Conservation (phyloP, 805 yeast species). For the Phaffomyces opuntiae region DNA sequence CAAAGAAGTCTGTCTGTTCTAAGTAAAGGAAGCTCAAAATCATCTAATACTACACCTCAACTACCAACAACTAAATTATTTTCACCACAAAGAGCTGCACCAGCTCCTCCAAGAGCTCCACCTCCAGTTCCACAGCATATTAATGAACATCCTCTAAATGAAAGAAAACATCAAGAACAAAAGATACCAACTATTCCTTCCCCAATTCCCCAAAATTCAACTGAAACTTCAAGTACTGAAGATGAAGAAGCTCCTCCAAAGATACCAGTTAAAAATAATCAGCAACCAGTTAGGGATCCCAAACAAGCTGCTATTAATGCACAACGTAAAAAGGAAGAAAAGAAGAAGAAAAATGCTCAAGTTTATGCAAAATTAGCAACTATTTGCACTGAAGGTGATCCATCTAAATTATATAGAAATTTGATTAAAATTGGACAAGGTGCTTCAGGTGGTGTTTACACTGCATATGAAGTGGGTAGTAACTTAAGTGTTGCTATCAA, state of each 20-base stretch:
- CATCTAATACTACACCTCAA: constrained; percentile 15
- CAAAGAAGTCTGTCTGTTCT: constrained; percentile 15
- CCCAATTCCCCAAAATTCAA: not conserved
- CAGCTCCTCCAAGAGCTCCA: constrained; percentile 23
- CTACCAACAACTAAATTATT: constrained; percentile 8
- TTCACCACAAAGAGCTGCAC: constrained; percentile 21
- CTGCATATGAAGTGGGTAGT: constrained; percentile 61
- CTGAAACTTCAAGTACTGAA: not conserved
- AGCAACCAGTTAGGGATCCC: constrained; percentile 41
- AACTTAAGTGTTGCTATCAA: constrained; percentile 79
- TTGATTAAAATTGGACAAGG: constrained; percentile 93
- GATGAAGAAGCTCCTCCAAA: not conserved
- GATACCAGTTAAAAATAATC: constrained; percentile 29
- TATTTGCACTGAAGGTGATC: constrained; percentile 84
- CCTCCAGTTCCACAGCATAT: constrained; percentile 21
- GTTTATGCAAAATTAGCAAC: constrained; percentile 62
- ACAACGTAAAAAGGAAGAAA: constrained; percentile 72
- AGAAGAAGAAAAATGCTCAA: constrained; percentile 64
- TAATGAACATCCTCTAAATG: constrained; percentile 15
- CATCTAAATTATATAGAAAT: constrained; percentile 58
- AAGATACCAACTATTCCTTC: not conserved
- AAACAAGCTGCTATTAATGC: constrained; percentile 46
- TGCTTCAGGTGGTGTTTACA: constrained; percentile 95
- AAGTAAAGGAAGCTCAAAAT: constrained; percentile 8
- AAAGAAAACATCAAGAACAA: constrained; percentile 6